These are phyloP conservation scores for Viola odorata DNA, from an alignment of 345 rosid genomes.

Conservation along the genomic window DNA sequence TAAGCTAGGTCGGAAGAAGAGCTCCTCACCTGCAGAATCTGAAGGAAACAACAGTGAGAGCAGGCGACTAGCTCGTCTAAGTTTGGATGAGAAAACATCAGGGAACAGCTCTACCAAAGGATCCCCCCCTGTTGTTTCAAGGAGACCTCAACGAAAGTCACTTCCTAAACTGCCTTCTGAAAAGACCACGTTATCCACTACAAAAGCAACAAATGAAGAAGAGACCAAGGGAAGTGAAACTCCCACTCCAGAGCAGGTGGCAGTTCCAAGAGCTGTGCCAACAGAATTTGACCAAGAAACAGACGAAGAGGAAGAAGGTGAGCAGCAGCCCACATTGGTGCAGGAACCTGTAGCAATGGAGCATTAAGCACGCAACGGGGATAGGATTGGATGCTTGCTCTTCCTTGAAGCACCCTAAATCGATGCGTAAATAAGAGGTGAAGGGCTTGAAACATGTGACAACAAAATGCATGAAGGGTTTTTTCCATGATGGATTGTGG, in stretches of 20 bases:
- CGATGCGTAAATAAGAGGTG: slow-evolving; percentile 28
- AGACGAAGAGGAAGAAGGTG: slow-evolving; percentile 22
- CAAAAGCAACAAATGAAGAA: slow-evolving; percentile 21
- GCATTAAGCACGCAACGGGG: slow-evolving; percentile 20
- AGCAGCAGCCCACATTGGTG: slow-evolving; percentile 31
- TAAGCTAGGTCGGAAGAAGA: slow-evolving; percentile 85
- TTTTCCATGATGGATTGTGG: slow-evolving; percentile 25
- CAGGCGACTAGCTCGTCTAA: slow-evolving; percentile 38
- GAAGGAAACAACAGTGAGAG: slow-evolving; percentile 41
- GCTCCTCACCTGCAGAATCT: slow-evolving; percentile 33
- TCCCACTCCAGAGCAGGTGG: slow-evolving; percentile 28
- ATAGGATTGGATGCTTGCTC: slow-evolving; percentile 15
- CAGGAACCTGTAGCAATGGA: slow-evolving; percentile 36
- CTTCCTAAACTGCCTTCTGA: slow-evolving; percentile 93
- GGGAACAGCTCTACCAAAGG: slow-evolving; percentile 41
- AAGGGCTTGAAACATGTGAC: slow-evolving; percentile 21
- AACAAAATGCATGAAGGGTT: slow-evolving; percentile 21
- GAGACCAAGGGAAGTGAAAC: slow-evolving; percentile 13
- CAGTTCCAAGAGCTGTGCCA: slow-evolving; percentile 18
- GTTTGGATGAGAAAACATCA: slow-evolving; percentile 62
- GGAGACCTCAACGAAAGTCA: slow-evolving; percentile 70
- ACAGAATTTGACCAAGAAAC: slow-evolving; percentile 25
- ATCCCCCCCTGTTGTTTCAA: slow-evolving; percentile 38
- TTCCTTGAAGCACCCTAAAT: slow-evolving; percentile 15
- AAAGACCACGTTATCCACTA: slow-evolving; percentile 40